Base-by-base conservation (phyloP, 2,329 filamentous ascomycete species). In the Magnaporthiopsis rhizophila region DNA sequence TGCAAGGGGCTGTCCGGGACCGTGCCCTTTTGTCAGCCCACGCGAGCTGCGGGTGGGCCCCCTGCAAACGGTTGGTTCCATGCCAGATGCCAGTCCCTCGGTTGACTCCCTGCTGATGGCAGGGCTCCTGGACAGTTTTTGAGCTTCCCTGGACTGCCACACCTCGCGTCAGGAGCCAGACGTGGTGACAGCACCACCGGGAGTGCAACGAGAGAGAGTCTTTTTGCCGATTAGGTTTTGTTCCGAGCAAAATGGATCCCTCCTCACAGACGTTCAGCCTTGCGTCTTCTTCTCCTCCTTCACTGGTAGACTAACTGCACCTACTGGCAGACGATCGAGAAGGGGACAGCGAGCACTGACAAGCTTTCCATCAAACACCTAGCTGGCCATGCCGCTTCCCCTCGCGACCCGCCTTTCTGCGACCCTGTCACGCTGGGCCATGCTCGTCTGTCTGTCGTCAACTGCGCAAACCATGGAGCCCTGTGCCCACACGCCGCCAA, bases 361-460 rank as follows among this genome's bases (percentile, higher is more conserved):
- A 34, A 8, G 12, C 36, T 15, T 3, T 2, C 7, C 34, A 36
- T 8, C 8, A 2, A 38, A 13, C 1, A 38, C 36, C 13, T 38
- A 13, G 13, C 36, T 36, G 11, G 1, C 34, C 9, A 1, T 12
- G 34, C 9, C 34, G 65, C 64, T 68, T 68, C 67, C 67, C 67
- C 66, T 66, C 65, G 65, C 32, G 45, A 53, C 45, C 45, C 45
- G 45, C 18, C 45, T 53, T 53, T 53, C 21, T n/a, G 45, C 21
- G 1, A n/a, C 45, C 45, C n/a, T 53, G 45, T n/a, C 18, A 53
- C 9, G 21, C 45, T 11, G 7, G 45, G 45, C n/a, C 45, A 53
- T 53, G 45, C 45, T 53, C 8, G 38, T 45, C 38, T 45, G 45
- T 53, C 45, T 21, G 8, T 15, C 45, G 21, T 21, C 45, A 21